These are phyloP conservation scores for Globisporangium lucens DNA, from an alignment of 352 stramenopile genomes.

Conservation along the genomic window DNA sequence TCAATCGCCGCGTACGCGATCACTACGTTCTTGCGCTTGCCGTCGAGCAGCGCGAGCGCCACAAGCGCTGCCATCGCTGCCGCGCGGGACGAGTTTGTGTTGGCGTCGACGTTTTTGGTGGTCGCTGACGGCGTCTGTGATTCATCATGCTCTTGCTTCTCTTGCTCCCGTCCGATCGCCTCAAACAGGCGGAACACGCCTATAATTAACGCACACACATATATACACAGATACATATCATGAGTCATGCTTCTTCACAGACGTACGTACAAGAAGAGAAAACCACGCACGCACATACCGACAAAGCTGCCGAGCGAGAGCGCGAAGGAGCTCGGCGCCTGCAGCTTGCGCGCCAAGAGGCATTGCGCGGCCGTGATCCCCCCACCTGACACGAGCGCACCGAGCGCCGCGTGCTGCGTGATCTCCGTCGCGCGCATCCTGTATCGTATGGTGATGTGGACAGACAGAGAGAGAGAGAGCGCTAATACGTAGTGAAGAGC, in stretches of 20 bases:
- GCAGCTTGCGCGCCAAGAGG: constrained; percentile 37
- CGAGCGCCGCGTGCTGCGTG: constrained; percentile 35
- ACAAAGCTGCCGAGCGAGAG: constrained; percentile 54
- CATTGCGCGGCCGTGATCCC: constrained; percentile 32
- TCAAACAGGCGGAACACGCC: constrained; percentile 52
- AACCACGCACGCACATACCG: constrained; percentile 17
- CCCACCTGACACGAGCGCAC: constrained; percentile 32
- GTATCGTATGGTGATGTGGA: background rate
- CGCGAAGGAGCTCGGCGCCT: constrained; percentile 41
- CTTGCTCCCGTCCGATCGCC: constrained; percentile 21
- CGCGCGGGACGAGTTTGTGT: constrained; percentile 28
- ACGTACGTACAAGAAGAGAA: background rate
- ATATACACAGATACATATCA: background rate
- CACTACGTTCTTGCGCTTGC: constrained; percentile 40
- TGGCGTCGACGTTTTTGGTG: background rate
- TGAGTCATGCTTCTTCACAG: background rate
- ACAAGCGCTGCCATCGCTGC: constrained; percentile 32
- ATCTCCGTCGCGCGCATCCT: constrained; percentile 7
- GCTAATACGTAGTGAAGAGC: background rate
- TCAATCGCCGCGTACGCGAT: constrained; percentile 54
- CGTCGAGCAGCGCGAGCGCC: constrained; percentile 43
- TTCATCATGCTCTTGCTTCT: background rate
- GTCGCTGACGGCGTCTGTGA: background rate
- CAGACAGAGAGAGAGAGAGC: background rate
- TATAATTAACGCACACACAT: background rate